Evolutionary conservation across 345 rosid genomes (phyloP), one percentile per base, ranked within the genome.

Genomic region (Viola odorata): DNA sequence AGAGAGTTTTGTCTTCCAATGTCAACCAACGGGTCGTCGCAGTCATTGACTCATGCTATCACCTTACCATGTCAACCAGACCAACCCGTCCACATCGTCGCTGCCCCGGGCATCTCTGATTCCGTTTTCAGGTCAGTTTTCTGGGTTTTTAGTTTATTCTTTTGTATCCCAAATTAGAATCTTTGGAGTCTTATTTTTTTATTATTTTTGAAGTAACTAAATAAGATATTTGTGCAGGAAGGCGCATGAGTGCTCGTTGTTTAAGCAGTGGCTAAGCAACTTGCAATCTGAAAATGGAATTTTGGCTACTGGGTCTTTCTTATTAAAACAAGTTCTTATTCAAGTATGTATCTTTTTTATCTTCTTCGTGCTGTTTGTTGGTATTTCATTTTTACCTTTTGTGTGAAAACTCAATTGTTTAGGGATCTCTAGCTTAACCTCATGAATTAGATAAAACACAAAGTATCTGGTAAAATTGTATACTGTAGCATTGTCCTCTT

Each of bases 191-290:
- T 7, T 37, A 11, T 60, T 13, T 12, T 37, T 5, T 55, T 55
- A 12, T 5, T n/a, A n/a, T 45, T 44, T 40, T 51, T 37, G 50
- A 48, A 12, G n/a, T 41, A 42, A 6, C 1, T 42, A 42, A 6
- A 3, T 42, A 42, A 6, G 13, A 9, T n/a, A n/a, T 4, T 37
- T 38, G 8, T 53, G 58, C 71, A 91, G 96, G 77, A 61, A 50
- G 40, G 98, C 91, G 11, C 67, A 85, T n/a, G 96, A 82, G 10
- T 89, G 91, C 50, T 81, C 81, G 41, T 66, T 92, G 77, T 89
- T 92, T 74, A 81, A 65, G 77, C 91, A 81, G 53, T 92, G 98
- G 96, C 70, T 92, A 39, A 75, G 73, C 65, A 92, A 84, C 64
- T 63, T 92, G 87, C 89, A 87, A 75, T 76, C 80, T 55, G 81